Evolutionary conservation across 2,329 filamentous ascomycete species (phyloP), one percentile per base, ranked within the genome.

Genomic region (Alternaria alternata): DNA sequence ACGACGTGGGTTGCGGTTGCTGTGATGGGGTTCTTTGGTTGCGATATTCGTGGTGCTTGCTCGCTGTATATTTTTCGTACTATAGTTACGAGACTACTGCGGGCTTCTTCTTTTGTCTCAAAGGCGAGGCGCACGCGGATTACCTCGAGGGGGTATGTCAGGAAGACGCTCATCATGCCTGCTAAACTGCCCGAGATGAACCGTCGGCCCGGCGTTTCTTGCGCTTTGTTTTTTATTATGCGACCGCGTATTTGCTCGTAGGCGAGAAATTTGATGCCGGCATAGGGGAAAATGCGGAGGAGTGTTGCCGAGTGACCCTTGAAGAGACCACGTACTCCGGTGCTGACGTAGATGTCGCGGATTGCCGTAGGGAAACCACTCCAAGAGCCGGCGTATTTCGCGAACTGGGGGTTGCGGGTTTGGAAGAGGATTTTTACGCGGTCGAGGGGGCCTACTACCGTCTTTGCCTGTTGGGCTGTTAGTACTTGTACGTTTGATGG

Each of bases 391-490:
- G 92, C 89, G 77, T 98, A 99, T 81, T 96, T 97, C 54, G 91
- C 87, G 77, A 97, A 99, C 69, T 95, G 90, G 3, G 95, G 95
- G 73, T 95, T 97, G 74, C 91, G 93, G 53, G 95, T 91, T 79
- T 99, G 95, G 81, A 99, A 98, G 57, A 99, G 90, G 75, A 99
- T 99, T 81, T 99, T 99, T 73, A 99, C 95, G 67, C 95, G 90
- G 81, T 99, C 95, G 65, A 99, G 91, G 24, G 95, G 95, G 24
- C 93, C 95, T 38, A 99, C 96, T 7, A 96, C 84, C 0, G 94
- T 97, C 84, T 99, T 99, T 63, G 91, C 95, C 93, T 97, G 70
- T 52, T 59, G 41, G 34, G 54, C 16, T 39, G 47, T 69, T 57
- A 66, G 63, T 62, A 32, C 55, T 47, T 42, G n/a, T 36, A 16